Percentiles rank a stretch among this genome's conserved stretches.
Evolutionary conservation across 768 basidiomycete genomes (phyloP).

Genomic region (Boletus pseudo-olivaceus): DNA sequence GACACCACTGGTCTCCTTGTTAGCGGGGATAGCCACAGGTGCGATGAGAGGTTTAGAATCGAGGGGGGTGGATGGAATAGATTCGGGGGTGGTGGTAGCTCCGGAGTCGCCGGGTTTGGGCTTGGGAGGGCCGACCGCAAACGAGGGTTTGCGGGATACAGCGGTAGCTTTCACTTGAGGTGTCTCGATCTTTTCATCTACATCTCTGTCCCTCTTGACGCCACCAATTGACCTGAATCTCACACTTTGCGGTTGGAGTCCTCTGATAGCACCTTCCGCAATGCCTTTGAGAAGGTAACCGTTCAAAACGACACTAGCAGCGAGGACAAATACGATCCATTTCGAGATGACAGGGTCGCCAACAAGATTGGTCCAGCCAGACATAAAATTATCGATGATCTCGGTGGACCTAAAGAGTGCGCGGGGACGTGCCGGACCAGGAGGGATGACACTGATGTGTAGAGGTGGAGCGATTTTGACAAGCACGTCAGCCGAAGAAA

Average conservation of each 20-base stretch:
- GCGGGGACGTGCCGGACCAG: constrained; percentile 29
- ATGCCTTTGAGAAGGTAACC: constrained; percentile 90
- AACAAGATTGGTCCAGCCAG: constrained; percentile 84
- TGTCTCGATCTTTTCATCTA: constrained; percentile 19
- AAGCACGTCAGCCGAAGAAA: constrained; percentile 40
- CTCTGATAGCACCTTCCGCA: constrained; percentile 48
- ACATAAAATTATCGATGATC: constrained; percentile 82
- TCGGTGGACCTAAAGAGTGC: constrained; percentile 41
- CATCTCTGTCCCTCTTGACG: constrained; percentile 18
- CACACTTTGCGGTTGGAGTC: constrained; percentile 29
- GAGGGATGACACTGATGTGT: constrained; percentile 47
- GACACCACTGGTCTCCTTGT: constrained; percentile 20
- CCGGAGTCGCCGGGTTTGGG: constrained; percentile 13
- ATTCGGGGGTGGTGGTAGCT: constrained; percentile 15
- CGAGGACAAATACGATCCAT: constrained; percentile 89
- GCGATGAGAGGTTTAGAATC: constrained; percentile 20
- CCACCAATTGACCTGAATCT: constrained; percentile 27
- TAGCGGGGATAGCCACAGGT: constrained; percentile 22
- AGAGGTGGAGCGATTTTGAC: constrained; percentile 63
- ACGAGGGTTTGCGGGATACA: constrained; percentile 20
- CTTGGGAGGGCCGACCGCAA: constrained; percentile 25
- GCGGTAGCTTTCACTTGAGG: constrained; percentile 10
- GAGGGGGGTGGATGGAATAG: constrained; percentile 13
- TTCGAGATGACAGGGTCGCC: constrained; percentile 93
- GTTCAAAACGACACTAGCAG: constrained; percentile 83